A percentile compares a stretch with the other conserved stretches of the same genome.
Conservation (phyloP, 2,329 filamentous ascomycete species). For the Metarhizium brunneum region DNA sequence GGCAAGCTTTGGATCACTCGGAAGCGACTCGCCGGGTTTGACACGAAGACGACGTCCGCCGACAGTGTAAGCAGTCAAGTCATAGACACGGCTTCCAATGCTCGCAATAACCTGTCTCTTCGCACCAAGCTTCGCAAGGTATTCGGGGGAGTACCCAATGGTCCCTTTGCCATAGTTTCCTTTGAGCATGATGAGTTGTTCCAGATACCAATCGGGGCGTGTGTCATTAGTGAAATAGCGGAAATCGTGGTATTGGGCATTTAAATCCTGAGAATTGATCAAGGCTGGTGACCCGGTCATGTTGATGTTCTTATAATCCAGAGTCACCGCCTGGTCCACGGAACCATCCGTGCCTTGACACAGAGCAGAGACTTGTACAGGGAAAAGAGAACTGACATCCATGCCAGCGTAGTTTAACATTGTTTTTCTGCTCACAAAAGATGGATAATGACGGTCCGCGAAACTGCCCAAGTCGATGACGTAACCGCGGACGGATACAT, state of each 20-base stretch:
- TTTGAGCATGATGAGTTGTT: conserved; percentile 74
- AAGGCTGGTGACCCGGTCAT: conserved; percentile 56
- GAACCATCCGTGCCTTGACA: conserved; percentile 66
- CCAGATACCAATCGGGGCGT: conserved; percentile 83
- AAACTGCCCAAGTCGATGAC: conserved; percentile 78
- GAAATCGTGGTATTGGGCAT: conserved; percentile 87
- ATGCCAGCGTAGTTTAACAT: conserved; percentile 75
- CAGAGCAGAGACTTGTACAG: conserved; percentile 85
- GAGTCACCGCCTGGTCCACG: conserved; percentile 62
- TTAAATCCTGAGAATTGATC: conserved; percentile 58
- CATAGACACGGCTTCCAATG: conserved; percentile 73
- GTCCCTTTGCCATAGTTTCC: conserved; percentile 76
- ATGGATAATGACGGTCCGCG: conserved; percentile 63
- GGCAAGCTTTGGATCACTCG: conserved; percentile 41
- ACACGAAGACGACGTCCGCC: conserved; percentile 62
- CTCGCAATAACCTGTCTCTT: conserved; percentile 64
- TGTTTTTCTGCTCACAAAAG: conserved; percentile 45
- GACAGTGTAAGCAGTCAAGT: conserved; percentile 72
- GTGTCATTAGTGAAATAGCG: conserved; percentile 72
- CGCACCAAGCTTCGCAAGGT: conserved; percentile 59
- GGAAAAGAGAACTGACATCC: conserved; percentile 85
- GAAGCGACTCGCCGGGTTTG: conserved; percentile 39
- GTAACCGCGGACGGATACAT: conserved; percentile 75
- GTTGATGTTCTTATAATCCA: conserved; percentile 77
- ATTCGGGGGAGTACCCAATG: conserved; percentile 72